A percentile compares a stretch with the other conserved stretches of the same genome.
Evolutionary conservation across 768 basidiomycete genomes (phyloP).

Genomic region (Russula abietina): DNA sequence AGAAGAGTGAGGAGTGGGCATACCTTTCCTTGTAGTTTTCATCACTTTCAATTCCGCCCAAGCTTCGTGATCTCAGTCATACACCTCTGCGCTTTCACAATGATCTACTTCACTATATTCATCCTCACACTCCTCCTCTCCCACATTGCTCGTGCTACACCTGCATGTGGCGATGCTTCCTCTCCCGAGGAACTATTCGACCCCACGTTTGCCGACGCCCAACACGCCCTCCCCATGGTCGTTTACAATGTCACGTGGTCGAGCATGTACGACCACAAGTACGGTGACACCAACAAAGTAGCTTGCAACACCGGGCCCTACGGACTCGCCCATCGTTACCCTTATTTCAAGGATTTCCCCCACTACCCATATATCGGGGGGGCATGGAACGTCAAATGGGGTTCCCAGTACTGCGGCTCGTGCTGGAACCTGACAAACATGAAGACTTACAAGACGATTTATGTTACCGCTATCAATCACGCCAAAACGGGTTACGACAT

Average conservation of each 20-base stretch:
- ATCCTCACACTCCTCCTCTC: slow-evolving; percentile 2
- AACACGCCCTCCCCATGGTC: background rate
- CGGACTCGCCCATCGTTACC: slow-evolving; percentile 41
- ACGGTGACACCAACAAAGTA: slow-evolving; percentile 36
- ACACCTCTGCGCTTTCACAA: background rate
- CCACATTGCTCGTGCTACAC: background rate
- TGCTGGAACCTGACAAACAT: slow-evolving; percentile 56
- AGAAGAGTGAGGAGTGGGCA: background rate
- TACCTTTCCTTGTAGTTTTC: background rate
- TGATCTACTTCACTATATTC: background rate
- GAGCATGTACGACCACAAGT: slow-evolving; percentile 41
- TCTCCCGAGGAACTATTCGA: background rate
- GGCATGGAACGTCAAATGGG: slow-evolving; percentile 43
- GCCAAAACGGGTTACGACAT: slow-evolving; percentile 38
- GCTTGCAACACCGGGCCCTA: slow-evolving; percentile 36
- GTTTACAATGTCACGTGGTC: too few relatives aligned
- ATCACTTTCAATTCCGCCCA: background rate
- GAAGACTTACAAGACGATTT: slow-evolving; percentile 36
- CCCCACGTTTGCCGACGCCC: background rate
- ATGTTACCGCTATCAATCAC: slow-evolving; percentile 48
- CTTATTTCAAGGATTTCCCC: slow-evolving; percentile 47
- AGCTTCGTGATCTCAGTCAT: background rate
- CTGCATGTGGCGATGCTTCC: background rate
- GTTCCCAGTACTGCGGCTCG: slow-evolving; percentile 48
- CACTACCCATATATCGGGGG: slow-evolving; percentile 57